phyloP scores from a whole-genome alignment of 495 filamentous ascomycete genomes.

The Penicillium salamii region DNA sequence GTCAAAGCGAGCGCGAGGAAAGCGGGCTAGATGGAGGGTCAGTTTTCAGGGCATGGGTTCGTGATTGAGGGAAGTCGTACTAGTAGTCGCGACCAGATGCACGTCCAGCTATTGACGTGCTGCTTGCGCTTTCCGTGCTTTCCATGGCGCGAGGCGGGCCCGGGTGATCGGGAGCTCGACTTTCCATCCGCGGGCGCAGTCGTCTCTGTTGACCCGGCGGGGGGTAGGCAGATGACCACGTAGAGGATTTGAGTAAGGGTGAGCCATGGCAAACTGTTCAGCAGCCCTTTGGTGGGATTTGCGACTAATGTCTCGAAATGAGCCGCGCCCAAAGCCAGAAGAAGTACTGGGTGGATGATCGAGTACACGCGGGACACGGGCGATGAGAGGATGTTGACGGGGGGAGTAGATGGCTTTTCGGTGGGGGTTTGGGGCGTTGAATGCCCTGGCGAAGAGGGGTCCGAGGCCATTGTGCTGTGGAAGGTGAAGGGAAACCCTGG shows the following conservation, averaged over 20 bases:
- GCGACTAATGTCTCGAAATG: slow-evolving; percentile 67
- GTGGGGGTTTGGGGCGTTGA: slow-evolving; percentile 21
- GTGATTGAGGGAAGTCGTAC: slow-evolving; percentile 22
- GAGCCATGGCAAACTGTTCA: slow-evolving; percentile 58
- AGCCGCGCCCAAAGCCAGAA: slow-evolving; percentile 57
- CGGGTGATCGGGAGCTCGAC: slow-evolving; percentile 25
- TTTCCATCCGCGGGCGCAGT: slow-evolving; percentile 32
- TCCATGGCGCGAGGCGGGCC: slow-evolving; percentile 17
- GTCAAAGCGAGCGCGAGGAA: slow-evolving; percentile 60
- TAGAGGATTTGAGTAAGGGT: slow-evolving; percentile 65
- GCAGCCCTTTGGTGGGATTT: slow-evolving; percentile 66
- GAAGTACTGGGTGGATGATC: slow-evolving; percentile 62
- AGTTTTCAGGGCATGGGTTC: not conserved
- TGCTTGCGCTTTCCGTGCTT: slow-evolving; percentile 21
- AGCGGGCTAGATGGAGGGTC: slow-evolving; percentile 49
- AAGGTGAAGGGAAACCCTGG: not conserved
- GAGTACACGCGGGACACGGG: slow-evolving; percentile 49
- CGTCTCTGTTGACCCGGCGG: slow-evolving; percentile 43
- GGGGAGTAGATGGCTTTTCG: slow-evolving; percentile 28
- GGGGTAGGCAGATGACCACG: slow-evolving; percentile 69
- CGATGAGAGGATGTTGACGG: slow-evolving; percentile 45
- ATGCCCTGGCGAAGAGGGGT: slow-evolving; percentile 9
- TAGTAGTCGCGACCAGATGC: slow-evolving; percentile 30
- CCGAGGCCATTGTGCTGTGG: slow-evolving; percentile 22
- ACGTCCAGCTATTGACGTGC: slow-evolving; percentile 12